Base-by-base conservation (phyloP, 192 early-diverging fungal genomes). In the Backusella luteola region DNA sequence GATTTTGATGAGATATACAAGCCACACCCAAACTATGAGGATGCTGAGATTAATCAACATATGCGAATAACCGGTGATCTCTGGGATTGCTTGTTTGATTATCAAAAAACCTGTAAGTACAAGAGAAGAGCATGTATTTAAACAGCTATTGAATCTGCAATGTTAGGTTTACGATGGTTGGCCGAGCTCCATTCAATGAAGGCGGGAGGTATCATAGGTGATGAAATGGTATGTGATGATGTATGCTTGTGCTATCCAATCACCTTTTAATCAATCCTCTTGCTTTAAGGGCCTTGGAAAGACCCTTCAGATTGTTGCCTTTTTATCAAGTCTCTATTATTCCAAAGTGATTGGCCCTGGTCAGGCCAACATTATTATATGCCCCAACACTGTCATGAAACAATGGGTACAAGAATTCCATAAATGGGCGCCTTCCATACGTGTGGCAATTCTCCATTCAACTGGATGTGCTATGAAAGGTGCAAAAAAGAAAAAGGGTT, bases 141-240 rank as follows among this genome's bases (percentile, higher is more conserved):
- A 32, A 32, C 32, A 32, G 32, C 3, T 32, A 32, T 32, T 32
- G 32, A 32, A 32, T 32, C 32, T 32, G 32, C 32, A 3, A 34
- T 67, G 34, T 73, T 1, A 68, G 91, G 94, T 59, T 78, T 93
- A 6, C 84, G 86, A 34, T 99, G 97, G 97, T 83, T 99, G 41
- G 94, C 90, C 89, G 94, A 96, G 71, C 84, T 98, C 56, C 93
- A 97, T 80, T 84, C 85, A 59, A 95, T 97, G 78, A 86, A 94
- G 42, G 90, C 92, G 0, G 97, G 97, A 2, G 97, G 97, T 0
- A 93, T 99, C 29, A 84, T 98, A 29, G 96, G 95, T 29, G 96
- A 98, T 82, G 95, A 97, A 79, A 97, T 98, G 96, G 91, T 90
- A 81, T 73, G 67, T 32, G 32, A 32, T 32, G 32, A 32, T 32